phyloP scores from a whole-genome alignment of 2,329 filamentous ascomycete genomes.

The Cylindrodendrum hubeiense region DNA sequence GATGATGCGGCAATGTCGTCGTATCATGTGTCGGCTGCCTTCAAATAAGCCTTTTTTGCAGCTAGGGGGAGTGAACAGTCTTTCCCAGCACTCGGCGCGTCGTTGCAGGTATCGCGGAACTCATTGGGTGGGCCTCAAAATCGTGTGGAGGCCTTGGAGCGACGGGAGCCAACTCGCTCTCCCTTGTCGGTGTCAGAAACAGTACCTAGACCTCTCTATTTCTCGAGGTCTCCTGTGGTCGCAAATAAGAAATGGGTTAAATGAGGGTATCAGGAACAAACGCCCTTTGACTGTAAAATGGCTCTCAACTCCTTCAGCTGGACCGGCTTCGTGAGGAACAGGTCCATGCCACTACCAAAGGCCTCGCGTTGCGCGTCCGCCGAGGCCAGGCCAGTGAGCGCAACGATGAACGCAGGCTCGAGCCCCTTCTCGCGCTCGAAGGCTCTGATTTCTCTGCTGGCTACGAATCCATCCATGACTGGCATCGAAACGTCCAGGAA shows the following conservation, averaged over 20 bases:
- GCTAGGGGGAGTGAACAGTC: too few relatives aligned
- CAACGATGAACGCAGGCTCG: constrained; percentile 60
- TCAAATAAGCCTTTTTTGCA: too few relatives aligned
- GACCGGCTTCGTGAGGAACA: constrained; percentile 68
- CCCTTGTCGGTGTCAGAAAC: too few relatives aligned
- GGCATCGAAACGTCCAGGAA: constrained; percentile 69
- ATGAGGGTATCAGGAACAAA: neutral
- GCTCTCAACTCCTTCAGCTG: constrained; percentile 53
- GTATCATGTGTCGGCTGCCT: too few relatives aligned
- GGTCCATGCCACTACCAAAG: constrained; percentile 63
- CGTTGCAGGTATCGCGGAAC: too few relatives aligned
- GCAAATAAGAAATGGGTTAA: too few relatives aligned
- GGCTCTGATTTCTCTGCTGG: constrained; percentile 61
- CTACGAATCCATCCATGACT: constrained; percentile 64
- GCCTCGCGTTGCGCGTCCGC: constrained; percentile 64
- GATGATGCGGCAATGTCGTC: too few relatives aligned
- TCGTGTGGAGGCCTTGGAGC: too few relatives aligned
- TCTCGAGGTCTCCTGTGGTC: neutral
- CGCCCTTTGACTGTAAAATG: constrained; percentile 15
- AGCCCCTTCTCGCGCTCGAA: constrained; percentile 59
- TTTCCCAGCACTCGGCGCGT: too few relatives aligned
- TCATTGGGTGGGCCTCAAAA: too few relatives aligned
- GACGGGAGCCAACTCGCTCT: too few relatives aligned
- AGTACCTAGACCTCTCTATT: too few relatives aligned
- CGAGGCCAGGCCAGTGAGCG: constrained; percentile 65